Evolutionary conservation across 1,139 yeast genomes (phyloP), one percentile per base, ranked within the genome.

Genomic region (Yamadazyma pseudoaaseri): DNA sequence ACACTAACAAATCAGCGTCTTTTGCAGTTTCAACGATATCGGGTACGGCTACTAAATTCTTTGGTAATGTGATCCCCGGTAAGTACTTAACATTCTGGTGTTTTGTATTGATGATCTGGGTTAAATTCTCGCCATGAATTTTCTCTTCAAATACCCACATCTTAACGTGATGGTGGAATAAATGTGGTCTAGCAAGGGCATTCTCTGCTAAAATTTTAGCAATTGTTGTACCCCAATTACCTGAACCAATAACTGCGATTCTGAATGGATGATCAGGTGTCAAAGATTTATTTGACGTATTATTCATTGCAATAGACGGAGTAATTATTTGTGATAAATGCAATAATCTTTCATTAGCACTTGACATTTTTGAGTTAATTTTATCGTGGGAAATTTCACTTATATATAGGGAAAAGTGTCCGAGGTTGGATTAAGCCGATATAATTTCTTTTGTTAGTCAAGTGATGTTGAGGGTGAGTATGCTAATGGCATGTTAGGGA

Each of bases 1-100:
- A 89, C 23, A 90, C 79, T 36, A 90, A 60, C 51, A 90, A 75
- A 59, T 90, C 96, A 27, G 96, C 74, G 33, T 58, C 73, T 35
- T 59, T 46, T 23, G 61, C 72, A 31, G 70, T 54, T 16, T 62
- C 56, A 13, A 62, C 64, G 29, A 69, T 53, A 43, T 54, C 58
- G 10, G 75, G 70, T 31, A 53, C 57, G 12, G 76, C 76, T 11
- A 56, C 41, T 48, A 70, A 60, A 51, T 70, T 70, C n/a, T 39
- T 38, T 14, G 76, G 76, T 40, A 70, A 65, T 35, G 51, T 56
- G 30, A 70, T 68, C 2, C 60, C 73, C 2, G 75, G 74, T 45
- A 70, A 58, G 47, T 70, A 70, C 41, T 61, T 65, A 41, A 69
- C 72, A 42, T 70, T 70, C 45, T 69, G 73, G 46, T 68, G 73